Evolutionary conservation across 495 filamentous ascomycete genomes (phyloP).

Genomic region (Aspergillus bertholletiae): DNA sequence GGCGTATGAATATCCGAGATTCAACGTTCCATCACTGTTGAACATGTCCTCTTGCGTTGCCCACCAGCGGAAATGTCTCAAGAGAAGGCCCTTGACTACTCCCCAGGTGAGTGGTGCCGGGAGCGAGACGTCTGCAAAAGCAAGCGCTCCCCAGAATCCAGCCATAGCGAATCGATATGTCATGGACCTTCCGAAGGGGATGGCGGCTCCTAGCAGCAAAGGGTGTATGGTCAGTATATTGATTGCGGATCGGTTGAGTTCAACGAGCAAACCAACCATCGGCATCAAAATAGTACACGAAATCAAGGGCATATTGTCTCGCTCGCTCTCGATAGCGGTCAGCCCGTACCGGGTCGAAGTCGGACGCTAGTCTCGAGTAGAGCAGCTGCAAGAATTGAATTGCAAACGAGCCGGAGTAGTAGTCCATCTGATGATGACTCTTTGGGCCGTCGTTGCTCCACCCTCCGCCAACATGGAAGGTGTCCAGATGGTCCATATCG

Average conservation of each 20-base stretch:
- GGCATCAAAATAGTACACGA: slow-evolving; percentile 70
- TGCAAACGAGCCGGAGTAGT: slow-evolving; percentile 77
- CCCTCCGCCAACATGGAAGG: slow-evolving; percentile 73
- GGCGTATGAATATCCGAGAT: slow-evolving; percentile 73
- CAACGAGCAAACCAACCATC: slow-evolving; percentile 37
- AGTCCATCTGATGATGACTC: slow-evolving; percentile 76
- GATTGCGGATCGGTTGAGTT: neutral
- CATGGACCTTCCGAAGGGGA: slow-evolving; percentile 72
- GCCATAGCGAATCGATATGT: slow-evolving; percentile 81
- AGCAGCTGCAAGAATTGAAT: slow-evolving; percentile 76
- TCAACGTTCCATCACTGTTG: slow-evolving; percentile 67
- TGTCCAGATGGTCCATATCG: slow-evolving; percentile 73
- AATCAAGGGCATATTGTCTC: slow-evolving; percentile 60
- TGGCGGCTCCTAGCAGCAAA: slow-evolving; percentile 39
- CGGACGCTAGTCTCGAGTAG: slow-evolving; percentile 68
- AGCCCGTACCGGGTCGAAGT: slow-evolving; percentile 63
- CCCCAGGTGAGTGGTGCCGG: slow-evolving; percentile 70
- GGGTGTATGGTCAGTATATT: neutral
- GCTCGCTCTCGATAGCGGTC: slow-evolving; percentile 67
- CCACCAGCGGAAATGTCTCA: slow-evolving; percentile 78
- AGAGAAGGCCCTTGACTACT: slow-evolving; percentile 69
- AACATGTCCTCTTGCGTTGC: slow-evolving; percentile 69
- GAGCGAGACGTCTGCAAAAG: slow-evolving; percentile 69
- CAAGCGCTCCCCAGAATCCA: slow-evolving; percentile 75
- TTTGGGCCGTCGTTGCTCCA: slow-evolving; percentile 80